Evolutionary conservation across 176 grass and related monocot genomes (phyloP), one percentile per base, ranked within the genome.

Genomic region (Lolium rigidum): DNA sequence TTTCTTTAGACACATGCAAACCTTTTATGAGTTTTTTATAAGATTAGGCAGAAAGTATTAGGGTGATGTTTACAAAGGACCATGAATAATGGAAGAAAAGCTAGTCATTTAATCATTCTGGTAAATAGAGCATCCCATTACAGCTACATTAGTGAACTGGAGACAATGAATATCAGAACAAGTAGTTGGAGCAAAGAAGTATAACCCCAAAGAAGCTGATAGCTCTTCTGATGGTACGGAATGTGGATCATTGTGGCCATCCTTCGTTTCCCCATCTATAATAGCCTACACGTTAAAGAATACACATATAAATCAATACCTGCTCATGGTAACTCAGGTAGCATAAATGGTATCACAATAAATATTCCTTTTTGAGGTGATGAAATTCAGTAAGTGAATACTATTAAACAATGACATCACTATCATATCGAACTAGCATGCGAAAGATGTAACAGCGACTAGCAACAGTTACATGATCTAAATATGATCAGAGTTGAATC

Each of bases 141-240:
- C 26, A 82, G 49, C 56, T 44, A 44, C 61, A 75, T 46, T 43
- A 49, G 24, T 80, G 39, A 54, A 81, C 39, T 57, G 82, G 4
- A 22, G 20, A 65, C 39, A 52, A 26, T 37, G 71, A 73, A 47
- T 10, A 76, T 70, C 41, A 41, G 17, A 82, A 72, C 18, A 54
- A 24, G 22, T 26, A 65, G 37, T 43, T 39, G 15, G 52, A 86
- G 76, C 35, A 76, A 88, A 79, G 62, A 86, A 83, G 69, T 77
- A 88, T 87, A 80, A 98, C 97, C 94, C 97, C 82, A 99, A 86
- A 72, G 97, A 94, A 84, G 97, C 90, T 9, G 97, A 91, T 68
- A 99, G 78, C 81, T 99, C 94, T 88, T 96, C 94, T 59, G 97
- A 87, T 88, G 94, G 94, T 77, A 99, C 82, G 54, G 97, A 94